phyloP scores from a whole-genome alignment of 495 filamentous ascomycete species.

The Talaromyces nanjingensis region DNA sequence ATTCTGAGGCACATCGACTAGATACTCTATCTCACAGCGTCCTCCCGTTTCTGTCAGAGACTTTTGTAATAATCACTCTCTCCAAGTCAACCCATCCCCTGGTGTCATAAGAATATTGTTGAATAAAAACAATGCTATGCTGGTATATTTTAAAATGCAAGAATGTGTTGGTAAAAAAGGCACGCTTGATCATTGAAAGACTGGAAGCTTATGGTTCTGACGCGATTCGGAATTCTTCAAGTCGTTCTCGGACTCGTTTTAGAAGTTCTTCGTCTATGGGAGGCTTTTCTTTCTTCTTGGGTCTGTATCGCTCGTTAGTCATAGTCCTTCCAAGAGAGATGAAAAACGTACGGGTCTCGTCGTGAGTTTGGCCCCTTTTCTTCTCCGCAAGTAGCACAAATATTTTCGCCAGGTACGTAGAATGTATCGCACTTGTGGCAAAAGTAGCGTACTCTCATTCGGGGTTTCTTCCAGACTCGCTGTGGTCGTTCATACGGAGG shows the following conservation, averaged over 20 bases:
- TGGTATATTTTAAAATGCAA: neutral
- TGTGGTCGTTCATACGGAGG: slow-evolving; percentile 23
- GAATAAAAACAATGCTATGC: neutral
- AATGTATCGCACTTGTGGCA: slow-evolving; percentile 58
- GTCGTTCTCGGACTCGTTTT: slow-evolving; percentile 50
- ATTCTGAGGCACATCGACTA: neutral
- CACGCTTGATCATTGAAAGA: neutral
- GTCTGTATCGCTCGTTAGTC: slow-evolving; percentile 32
- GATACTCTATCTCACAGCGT: neutral
- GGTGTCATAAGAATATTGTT: neutral
- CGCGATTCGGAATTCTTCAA: slow-evolving; percentile 38
- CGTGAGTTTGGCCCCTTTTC: slow-evolving; percentile 40
- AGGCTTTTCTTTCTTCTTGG: slow-evolving; percentile 53
- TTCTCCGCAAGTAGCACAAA: slow-evolving; percentile 59
- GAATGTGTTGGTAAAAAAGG: slow-evolving; percentile 8
- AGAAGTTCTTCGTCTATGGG: slow-evolving; percentile 60
- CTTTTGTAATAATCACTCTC: neutral
- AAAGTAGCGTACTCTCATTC: slow-evolving; percentile 47
- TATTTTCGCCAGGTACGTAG: slow-evolving; percentile 38
- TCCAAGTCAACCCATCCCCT: neutral
- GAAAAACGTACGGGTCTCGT: slow-evolving; percentile 42
- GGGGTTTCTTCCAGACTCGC: slow-evolving; percentile 36
- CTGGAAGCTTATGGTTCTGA: neutral
- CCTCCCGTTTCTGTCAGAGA: neutral
- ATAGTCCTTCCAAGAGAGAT: neutral